These are phyloP conservation scores for Penicillium sp. DNA, from an alignment of 2,329 filamentous ascomycete species.

Conservation along the genomic window DNA sequence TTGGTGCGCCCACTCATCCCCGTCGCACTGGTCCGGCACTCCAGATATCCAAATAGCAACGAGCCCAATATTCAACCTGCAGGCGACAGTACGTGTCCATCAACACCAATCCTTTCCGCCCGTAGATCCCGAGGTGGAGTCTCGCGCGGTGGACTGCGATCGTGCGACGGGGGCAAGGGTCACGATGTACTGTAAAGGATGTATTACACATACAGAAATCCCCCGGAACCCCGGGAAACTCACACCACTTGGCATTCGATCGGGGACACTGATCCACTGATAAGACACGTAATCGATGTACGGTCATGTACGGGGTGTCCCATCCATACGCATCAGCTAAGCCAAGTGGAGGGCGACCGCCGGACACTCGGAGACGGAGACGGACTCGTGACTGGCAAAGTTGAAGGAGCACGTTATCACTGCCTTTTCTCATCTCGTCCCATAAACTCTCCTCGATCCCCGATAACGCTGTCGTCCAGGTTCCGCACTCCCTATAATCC, in stretches of 20 bases:
- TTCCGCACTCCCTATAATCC: neutral
- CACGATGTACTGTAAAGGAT: no score
- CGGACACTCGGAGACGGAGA: constrained; percentile 1
- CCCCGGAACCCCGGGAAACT: no score
- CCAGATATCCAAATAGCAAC: no score
- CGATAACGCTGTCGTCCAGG: constrained; percentile 4
- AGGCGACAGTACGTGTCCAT: neutral
- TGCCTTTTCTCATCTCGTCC: neutral
- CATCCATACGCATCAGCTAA: no score
- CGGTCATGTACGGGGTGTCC: no score
- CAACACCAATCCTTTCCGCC: neutral
- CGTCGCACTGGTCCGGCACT: no score
- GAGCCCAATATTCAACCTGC: neutral
- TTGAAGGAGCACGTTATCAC: constrained; percentile 9
- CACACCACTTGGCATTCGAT: neutral
- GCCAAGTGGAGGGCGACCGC: neutral
- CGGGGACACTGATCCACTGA: no score
- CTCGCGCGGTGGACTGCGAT: neutral
- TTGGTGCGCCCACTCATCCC: no score
- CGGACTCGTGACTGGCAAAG: constrained; percentile 8
- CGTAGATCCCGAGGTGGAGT: constrained; percentile 1
- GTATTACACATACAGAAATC: no score
- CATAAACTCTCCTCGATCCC: constrained; percentile 7
- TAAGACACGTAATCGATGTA: no score
- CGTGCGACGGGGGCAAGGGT: no score